Evolutionary conservation across 192 early-diverging fungal genomes (phyloP), one percentile per base, ranked within the genome.

Genomic region (Cetraspora pellucida): DNA sequence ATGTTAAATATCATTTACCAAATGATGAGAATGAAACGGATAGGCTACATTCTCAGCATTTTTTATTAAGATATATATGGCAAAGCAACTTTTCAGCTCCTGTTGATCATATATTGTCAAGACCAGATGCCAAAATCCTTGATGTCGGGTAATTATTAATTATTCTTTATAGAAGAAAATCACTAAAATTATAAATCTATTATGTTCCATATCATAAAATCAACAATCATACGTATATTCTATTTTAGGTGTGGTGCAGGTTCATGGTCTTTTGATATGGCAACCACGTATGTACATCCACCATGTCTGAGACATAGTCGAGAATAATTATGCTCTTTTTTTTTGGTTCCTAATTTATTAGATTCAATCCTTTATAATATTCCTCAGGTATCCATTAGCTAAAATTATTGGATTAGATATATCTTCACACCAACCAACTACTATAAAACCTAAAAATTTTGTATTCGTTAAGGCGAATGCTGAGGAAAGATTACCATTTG

Each of bases 401-500:
- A 1, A 43, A 13, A 68, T 68, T 49, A 17, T 68, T 16, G 75
- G 75, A 31, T 3, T 59, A 9, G 75, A 77, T 65, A 65, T 68
- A 9, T 19, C 65, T 6, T 17, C 47, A 37, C 8, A 47, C 1
- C 28, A 44, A 11, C 75, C 64, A 13, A 23, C 19, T 19, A 1
- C 8, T 3, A 46, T 23, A 10, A 30, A 54, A 21, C 50, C 57
- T 19, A 21, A 19, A 11, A 77, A 77, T 46, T 23, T 71, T 8
- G 13, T 54, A 2, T 84, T 84, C 60, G 74, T 79, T 21, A 75
- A 81, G 55, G 69, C 50, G 8, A 82, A 88, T 75, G 69, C 81
- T 31, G 71, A 77, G 4, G 63, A 72, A 3, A 78, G 81, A 2
- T 57, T 88, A 10, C 81, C 80, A 2, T 85, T 86, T 50, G 21